phyloP scores from a whole-genome alignment of 1,139 yeast species.

The Kodamaea fungicola region DNA sequence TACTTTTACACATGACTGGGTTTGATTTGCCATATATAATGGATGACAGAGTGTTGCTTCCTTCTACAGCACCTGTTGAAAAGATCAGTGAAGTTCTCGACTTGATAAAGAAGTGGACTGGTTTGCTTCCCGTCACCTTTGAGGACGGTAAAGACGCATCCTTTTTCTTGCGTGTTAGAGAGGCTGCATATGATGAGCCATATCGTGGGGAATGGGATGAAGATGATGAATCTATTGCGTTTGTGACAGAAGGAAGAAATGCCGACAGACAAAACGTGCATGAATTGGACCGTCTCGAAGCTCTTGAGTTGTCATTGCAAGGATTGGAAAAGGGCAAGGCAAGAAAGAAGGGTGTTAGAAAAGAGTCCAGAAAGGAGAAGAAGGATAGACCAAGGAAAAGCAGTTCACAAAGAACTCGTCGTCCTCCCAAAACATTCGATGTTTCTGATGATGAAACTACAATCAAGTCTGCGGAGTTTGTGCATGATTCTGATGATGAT shows the following conservation, averaged over 20 bases:
- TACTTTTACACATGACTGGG: slow-evolving; percentile 30
- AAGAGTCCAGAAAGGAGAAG: slow-evolving; percentile 1
- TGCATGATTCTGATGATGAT: slow-evolving; percentile 65
- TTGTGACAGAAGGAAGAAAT: slow-evolving; percentile 26
- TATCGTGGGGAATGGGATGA: slow-evolving; percentile 16
- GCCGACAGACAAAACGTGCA: slow-evolving; percentile 17
- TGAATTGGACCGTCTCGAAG: slow-evolving; percentile 33
- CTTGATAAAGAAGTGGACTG: slow-evolving; percentile 30
- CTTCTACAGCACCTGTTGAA: slow-evolving; percentile 16
- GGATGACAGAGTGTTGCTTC: slow-evolving; percentile 32
- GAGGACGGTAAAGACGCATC: slow-evolving; percentile 44
- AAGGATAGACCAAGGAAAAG: slow-evolving; percentile 5
- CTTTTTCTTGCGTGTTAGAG: slow-evolving; percentile 27
- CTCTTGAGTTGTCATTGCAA: slow-evolving; percentile 24
- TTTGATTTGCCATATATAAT: slow-evolving; percentile 36
- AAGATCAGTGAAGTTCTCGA: slow-evolving; percentile 21
- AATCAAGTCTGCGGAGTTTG: slow-evolving; percentile 48
- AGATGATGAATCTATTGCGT: slow-evolving; percentile 32
- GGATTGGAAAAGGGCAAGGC: slow-evolving; percentile 20
- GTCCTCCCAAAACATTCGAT: slow-evolving; percentile 16
- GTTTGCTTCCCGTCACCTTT: slow-evolving; percentile 30
- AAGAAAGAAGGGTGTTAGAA: slow-evolving; percentile 11
- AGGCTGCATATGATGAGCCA: slow-evolving; percentile 19
- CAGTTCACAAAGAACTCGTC: slow-evolving; percentile 9
- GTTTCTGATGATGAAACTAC: slow-evolving; percentile 21